Conservation (phyloP, 352 stramenopile species). For the Aphanomyces stellatus region DNA sequence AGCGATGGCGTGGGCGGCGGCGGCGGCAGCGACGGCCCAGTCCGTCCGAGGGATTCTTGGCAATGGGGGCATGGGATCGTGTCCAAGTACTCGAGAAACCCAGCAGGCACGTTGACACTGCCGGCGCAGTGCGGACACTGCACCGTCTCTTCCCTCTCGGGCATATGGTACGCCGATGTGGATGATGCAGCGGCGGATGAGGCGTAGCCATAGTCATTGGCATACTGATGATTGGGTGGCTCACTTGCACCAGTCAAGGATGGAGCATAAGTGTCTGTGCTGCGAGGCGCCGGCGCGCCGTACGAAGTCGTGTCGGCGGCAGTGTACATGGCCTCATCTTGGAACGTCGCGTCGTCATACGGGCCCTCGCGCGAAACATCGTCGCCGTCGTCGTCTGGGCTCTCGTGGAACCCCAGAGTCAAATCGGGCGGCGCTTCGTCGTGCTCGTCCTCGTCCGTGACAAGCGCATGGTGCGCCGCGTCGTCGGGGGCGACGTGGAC, state of each 20-base stretch:
- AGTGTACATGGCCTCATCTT: too few species aligned
- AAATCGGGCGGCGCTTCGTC: slow-evolving; percentile 1
- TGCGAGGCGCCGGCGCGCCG: neutral
- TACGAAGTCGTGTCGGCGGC: neutral
- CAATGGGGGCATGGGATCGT: slow-evolving; percentile 18
- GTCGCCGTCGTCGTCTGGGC: neutral
- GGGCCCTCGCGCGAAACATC: neutral
- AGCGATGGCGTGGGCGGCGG: too few species aligned
- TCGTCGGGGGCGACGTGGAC: neutral
- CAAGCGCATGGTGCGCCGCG: neutral
- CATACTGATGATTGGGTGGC: neutral
- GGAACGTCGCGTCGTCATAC: too few species aligned
- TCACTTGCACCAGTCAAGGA: too few species aligned
- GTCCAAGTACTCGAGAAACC: neutral
- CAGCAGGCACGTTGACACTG: neutral
- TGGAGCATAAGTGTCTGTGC: neutral
- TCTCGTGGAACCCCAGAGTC: neutral
- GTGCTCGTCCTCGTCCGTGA: neutral
- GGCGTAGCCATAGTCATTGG: too few species aligned
- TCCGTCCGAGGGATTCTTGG: neutral
- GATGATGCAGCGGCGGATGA: neutral
- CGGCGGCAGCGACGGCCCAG: neutral
- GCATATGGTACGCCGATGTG: neutral
- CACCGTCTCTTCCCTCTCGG: neutral
- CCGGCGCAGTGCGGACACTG: neutral